Evolutionary conservation across 495 filamentous ascomycete species (phyloP), one percentile per base, ranked within the genome.

Genomic region (Penicillium pulvis): DNA sequence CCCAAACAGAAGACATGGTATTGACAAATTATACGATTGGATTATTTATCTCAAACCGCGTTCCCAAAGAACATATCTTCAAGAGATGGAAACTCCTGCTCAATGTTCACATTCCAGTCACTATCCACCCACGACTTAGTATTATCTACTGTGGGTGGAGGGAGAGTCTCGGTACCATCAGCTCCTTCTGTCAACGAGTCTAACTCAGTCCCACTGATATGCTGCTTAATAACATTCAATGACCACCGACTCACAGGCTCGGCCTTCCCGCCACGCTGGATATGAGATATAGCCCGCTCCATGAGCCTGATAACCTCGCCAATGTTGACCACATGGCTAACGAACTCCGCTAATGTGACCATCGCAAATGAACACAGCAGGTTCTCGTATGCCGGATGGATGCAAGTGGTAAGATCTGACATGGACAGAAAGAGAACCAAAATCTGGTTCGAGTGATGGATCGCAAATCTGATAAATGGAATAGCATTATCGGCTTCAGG

Each of bases 241-340:
- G 60, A 59, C 60, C 63, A 66, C 12, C 60, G 56, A 20, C 63
- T 57, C 35, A 66, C 63, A 0, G 63, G 60, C 35, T 66, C 63
- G 1, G 63, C 58, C 35, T 66, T 63, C 14, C 60, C 60, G 0
- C 60, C 60, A 31, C 51, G 55, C 26, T 66, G 63, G 23, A 66
- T 60, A 51, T 66, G 63, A 1, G 63, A 63, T 7, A 66, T 55
- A n/a, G 42, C 50, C 6, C 39, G 41, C 28, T 64, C 62, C 62
- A 63, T 62, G 4, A 60, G 53, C 6, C 26, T 16, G 7, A 59
- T 19, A 9, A 39, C 47, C 10, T 60, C 42, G 10, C 24, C 33
- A 11, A 60, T 39, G 6, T 60, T 51, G n/a, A 48, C 11, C n/a
- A 58, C 10, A 45, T 55, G 46, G 23, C 33, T 30, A 3, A 57